Percentiles rank a stretch among this genome's conserved stretches.
Evolutionary conservation across 169 alveolate genomes (phyloP).

Genomic region (Plasmodium vinckei): DNA sequence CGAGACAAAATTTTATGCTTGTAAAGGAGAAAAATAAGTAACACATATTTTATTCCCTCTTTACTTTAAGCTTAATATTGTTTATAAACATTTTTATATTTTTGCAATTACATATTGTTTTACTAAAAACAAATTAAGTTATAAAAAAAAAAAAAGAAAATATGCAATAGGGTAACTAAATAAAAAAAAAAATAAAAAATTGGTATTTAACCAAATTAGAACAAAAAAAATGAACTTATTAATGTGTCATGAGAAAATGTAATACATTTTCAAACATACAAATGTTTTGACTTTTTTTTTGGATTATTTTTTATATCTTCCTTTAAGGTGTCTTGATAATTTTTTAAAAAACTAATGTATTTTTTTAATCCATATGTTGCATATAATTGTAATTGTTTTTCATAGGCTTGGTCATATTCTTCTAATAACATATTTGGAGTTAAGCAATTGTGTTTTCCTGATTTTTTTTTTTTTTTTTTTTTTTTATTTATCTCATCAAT

Average conservation of each 20-base stretch:
- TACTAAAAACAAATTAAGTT: no score
- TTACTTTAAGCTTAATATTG: no score
- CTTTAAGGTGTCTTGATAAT: conserved; percentile 16
- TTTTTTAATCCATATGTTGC: conserved; percentile 46
- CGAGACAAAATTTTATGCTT: no score
- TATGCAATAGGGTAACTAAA: no score
- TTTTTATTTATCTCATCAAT: neutral
- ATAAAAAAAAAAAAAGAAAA: no score
- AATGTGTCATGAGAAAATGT: neutral
- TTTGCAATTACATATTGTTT: no score
- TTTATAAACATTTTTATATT: no score
- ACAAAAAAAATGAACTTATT: no score
- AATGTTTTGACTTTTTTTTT: conserved; percentile 24
- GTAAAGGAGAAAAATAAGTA: no score
- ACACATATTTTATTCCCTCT: no score
- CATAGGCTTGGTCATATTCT: conserved; percentile 19
- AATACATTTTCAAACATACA: conserved; percentile 21
- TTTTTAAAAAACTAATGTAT: conserved; percentile 42
- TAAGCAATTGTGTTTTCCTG: neutral
- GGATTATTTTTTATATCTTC: neutral
- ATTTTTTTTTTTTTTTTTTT: neutral
- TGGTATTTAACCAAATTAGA: no score
- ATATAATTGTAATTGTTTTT: conserved; percentile 27
- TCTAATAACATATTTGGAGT: conserved; percentile 1
- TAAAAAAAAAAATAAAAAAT: no score